Evolutionary conservation across 768 basidiomycete species (phyloP).

Genomic region (Lactarius pseudohatsudake): DNA sequence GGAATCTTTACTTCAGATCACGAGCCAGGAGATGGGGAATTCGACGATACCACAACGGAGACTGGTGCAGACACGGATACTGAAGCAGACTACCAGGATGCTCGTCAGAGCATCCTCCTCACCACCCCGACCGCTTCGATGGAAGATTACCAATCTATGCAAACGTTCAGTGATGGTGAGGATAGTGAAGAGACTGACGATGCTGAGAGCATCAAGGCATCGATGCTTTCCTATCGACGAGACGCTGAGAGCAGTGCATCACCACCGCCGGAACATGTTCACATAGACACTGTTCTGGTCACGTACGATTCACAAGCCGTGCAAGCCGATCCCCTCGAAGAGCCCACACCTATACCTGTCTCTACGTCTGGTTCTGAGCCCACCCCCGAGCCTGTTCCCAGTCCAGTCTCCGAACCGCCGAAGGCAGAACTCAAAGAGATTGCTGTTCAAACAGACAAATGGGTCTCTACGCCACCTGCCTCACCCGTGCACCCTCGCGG

Average conservation of each 20-base stretch:
- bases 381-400: slow-evolving; percentile 31
- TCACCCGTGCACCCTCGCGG: slow-evolving; percentile 37
- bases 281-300: slow-evolving; percentile 33
- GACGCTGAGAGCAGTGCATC: slow-evolving; percentile 21
- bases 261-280: slow-evolving; percentile 20
- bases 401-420: slow-evolving; percentile 37
- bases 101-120: slow-evolving; percentile 60
- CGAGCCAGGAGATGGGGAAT: slow-evolving; percentile 41
- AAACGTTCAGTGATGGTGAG: slow-evolving; percentile 55
- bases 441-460: slow-evolving; percentile 78
- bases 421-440: slow-evolving; percentile 72
- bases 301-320: slow-evolving; percentile 55
- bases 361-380: not conserved
- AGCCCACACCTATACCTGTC: slow-evolving; percentile 15
- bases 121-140: slow-evolving; percentile 64
- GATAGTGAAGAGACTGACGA: slow-evolving; percentile 57
- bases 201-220: slow-evolving; percentile 72
- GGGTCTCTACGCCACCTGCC: slow-evolving; percentile 46
- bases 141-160: slow-evolving; percentile 30
- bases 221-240: slow-evolving; percentile 40
- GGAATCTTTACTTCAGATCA: slow-evolving; percentile 24
- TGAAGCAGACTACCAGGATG: slow-evolving; percentile 74
- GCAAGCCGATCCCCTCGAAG: slow-evolving; percentile 35
- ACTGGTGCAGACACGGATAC: slow-evolving; percentile 69
- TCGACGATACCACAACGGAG: slow-evolving; percentile 50